Base-by-base conservation (phyloP, 495 filamentous ascomycete species). In the Lasiosphaeria ovina region DNA sequence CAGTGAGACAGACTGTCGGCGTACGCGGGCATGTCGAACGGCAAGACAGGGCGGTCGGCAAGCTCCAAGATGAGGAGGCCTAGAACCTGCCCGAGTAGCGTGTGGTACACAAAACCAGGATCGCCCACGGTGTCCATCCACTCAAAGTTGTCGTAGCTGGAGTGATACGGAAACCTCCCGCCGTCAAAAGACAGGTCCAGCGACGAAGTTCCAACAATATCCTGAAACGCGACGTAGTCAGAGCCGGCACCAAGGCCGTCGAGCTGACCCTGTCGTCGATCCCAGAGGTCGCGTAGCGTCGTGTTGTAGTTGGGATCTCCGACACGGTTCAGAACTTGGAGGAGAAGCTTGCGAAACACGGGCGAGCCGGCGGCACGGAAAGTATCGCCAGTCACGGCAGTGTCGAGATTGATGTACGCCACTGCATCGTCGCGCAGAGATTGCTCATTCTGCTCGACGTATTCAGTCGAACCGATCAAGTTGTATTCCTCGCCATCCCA, bases 401-500 rank as follows among this genome's bases (percentile, higher is more conserved):
- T 81, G 66, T 93, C 95, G 50, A 98, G 87, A 69, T 98, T 98
- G 61, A 98, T 77, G 71, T 98, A 98, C 6, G 90, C 93, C 53
- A 91, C 82, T 0, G 87, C 90, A 17, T 92, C 76, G 50, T 78
- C 79, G 38, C 84, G 86, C 8, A 98, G 81, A 77, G 82, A 84
- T 0, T 91, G 87, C 0, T 96, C 77, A 60, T 95, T 89, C 48
- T 95, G 90, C 76, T 98, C 94, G 42, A 98, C 93, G 65, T 90
- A 92, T 70, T 98, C 95, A 24, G 95, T 98, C 9, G 91, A 94
- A 12, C 94, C 94, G 56, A 97, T 92, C 38, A 93, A 72, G 71
- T 98, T 98, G 74, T 96, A 97, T 72, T 93, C 91, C 65, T 87
- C 87, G 35, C 81, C 94, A 70, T 98, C 94, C 94, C 95, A 98